These are phyloP conservation scores for Teratosphaeria destructans DNA, from an alignment of 2,329 filamentous ascomycete genomes.

Conservation along the genomic window DNA sequence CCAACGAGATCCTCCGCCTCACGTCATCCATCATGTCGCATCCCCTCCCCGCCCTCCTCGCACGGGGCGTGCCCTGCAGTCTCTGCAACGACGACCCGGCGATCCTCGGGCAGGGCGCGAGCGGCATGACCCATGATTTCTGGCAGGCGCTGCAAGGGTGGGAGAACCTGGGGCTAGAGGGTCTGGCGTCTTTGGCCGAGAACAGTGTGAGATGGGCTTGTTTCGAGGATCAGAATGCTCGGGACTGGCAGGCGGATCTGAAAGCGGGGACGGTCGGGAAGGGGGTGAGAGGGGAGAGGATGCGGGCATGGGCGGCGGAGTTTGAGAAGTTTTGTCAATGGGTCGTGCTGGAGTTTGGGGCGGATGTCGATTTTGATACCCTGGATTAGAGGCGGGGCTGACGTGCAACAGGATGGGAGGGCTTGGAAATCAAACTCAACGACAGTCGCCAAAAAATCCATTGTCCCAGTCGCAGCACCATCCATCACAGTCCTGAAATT, in stretches of 20 bases:
- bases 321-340: conserved; percentile 90
- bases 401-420: neutral
- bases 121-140: conserved; percentile 83
- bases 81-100: conserved; percentile 88
- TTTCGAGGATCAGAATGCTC: conserved; percentile 66
- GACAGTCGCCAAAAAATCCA: too few relatives aligned
- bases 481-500: too few relatives aligned
- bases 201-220: conserved; percentile 86
- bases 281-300: conserved; percentile 57
- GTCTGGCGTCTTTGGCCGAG: conserved; percentile 76
- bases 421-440: too few relatives aligned
- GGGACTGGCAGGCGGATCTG: conserved; percentile 63
- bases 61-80: conserved; percentile 71
- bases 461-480: too few relatives aligned
- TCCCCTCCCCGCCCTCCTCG: conserved; percentile 71
- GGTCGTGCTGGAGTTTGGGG: conserved; percentile 63
- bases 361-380: conserved; percentile 17
- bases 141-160: conserved; percentile 89
- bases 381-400: conserved; percentile 8
- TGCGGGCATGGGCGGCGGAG: conserved; percentile 68
- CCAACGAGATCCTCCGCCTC: conserved; percentile 75
- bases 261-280: conserved; percentile 62
- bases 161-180: conserved; percentile 81
- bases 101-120: conserved; percentile 72
- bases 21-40: conserved; percentile 67